A percentile compares a stretch with the other conserved stretches of the same genome.
These are phyloP conservation scores for Gynostemma pentaphyllum DNA, from an alignment of 306 rosid species.

Conservation along the genomic window DNA sequence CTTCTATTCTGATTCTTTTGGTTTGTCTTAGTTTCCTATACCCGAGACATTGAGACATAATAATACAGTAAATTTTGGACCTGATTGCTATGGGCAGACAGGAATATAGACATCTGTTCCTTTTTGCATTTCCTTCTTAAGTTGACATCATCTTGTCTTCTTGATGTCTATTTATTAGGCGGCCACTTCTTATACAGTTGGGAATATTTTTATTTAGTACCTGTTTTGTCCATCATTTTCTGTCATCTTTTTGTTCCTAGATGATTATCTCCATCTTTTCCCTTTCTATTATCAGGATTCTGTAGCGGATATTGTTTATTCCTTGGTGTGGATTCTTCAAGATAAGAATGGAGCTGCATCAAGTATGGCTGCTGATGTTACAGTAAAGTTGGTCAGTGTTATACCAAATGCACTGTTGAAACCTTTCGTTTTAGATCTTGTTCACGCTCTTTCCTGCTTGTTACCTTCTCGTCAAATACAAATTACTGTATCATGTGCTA, in stretches of 20 bases:
- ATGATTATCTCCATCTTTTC: constrained; percentile 6
- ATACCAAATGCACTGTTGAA: constrained; percentile 40
- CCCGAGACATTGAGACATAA: neutral
- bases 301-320: constrained; percentile 40
- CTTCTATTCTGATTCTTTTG: neutral
- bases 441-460: constrained; percentile 46
- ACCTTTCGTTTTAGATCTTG: constrained; percentile 46
- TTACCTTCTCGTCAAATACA: constrained; percentile 42
- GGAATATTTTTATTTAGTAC: neutral
- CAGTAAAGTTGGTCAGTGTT: constrained; percentile 41
- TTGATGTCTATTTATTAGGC: neutral
- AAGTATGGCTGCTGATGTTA: constrained; percentile 43
- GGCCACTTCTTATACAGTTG: neutral
- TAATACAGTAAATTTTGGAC: neutral
- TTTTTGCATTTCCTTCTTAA: neutral
- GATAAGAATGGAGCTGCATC: constrained; percentile 30
- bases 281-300: constrained; percentile 46
- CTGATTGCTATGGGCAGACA: no score
- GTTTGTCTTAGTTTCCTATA: neutral
- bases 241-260: neutral
- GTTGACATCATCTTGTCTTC: neutral
- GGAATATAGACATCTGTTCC: neutral
- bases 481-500: constrained; percentile 41
- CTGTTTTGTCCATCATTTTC: neutral
- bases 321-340: constrained; percentile 70